Evolutionary conservation across 176 grass and related monocot genomes (phyloP).

Genomic region (Musa beccarii): DNA sequence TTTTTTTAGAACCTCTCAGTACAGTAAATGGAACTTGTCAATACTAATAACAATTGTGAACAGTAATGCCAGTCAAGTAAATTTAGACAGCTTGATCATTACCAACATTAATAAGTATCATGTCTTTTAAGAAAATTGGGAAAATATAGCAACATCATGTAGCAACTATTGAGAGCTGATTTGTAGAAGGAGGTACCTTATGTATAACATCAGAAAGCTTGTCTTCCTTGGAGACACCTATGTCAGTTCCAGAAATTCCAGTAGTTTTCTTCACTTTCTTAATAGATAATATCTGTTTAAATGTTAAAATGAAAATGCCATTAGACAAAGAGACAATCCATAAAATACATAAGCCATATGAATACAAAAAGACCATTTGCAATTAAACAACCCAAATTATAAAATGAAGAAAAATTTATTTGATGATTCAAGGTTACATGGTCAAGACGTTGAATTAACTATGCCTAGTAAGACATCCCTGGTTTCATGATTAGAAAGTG

Average conservation of each 20-base stretch:
- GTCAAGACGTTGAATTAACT: too few species aligned
- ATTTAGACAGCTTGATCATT: too few species aligned
- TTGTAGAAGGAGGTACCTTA: constrained; percentile 31
- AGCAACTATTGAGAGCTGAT: not conserved
- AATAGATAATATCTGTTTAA: constrained; percentile 45
- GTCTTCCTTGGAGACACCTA: constrained; percentile 14
- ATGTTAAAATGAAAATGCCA: not conserved
- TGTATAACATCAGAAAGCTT: constrained; percentile 8
- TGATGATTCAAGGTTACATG: too few species aligned
- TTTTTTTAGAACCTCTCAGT: too few species aligned
- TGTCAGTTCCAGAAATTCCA: constrained; percentile 13
- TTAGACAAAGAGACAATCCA: not conserved
- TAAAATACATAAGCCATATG: too few species aligned
- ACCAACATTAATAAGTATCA: not conserved
- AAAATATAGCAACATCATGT: not conserved
- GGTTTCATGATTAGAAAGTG: not conserved
- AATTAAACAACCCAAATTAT: too few species aligned
- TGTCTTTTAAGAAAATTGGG: not conserved
- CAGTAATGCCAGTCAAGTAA: too few species aligned
- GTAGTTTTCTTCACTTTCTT: constrained; percentile 40
- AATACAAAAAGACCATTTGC: too few species aligned
- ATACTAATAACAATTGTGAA: too few species aligned
- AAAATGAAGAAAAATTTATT: too few species aligned
- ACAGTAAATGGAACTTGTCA: too few species aligned
- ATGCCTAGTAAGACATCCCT: too few species aligned